Percentiles rank a stretch among this genome's conserved stretches.
These are phyloP conservation scores for Nigrograna mackinnonii DNA, from an alignment of 2,329 filamentous ascomycete species.

Conservation along the genomic window DNA sequence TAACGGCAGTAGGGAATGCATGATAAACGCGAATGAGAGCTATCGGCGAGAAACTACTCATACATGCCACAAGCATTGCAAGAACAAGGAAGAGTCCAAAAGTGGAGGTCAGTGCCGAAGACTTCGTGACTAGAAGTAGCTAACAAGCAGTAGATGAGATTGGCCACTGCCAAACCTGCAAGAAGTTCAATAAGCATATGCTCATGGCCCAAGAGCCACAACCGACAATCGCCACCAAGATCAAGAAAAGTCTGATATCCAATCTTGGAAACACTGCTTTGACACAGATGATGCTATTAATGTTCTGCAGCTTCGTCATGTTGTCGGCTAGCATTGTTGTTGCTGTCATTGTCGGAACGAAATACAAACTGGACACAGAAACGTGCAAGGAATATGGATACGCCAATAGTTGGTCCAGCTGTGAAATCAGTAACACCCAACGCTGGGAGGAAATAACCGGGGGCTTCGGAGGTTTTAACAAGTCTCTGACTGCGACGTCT, in stretches of 20 bases:
- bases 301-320: conserved; percentile 23
- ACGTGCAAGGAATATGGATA: conserved; percentile 8
- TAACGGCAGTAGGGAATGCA: conserved; percentile 21
- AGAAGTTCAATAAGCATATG: conserved; percentile 25
- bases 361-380: conserved; percentile 6
- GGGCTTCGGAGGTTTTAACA: conserved; percentile 29
- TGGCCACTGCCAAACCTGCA: conserved; percentile 36
- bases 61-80: conserved; percentile 36
- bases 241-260: conserved; percentile 31
- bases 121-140: neutral
- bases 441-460: conserved; percentile 18
- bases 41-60: conserved; percentile 24
- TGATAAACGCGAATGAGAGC: conserved; percentile 34
- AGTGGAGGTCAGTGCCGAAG: conserved; percentile 16
- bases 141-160: conserved; percentile 22
- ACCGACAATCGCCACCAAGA: conserved; percentile 32
- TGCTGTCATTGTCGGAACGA: conserved; percentile 13
- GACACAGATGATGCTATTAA: conserved; percentile 30
- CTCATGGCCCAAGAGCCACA: conserved; percentile 23
- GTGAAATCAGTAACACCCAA: conserved; percentile 5
- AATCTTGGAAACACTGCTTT: conserved; percentile 34
- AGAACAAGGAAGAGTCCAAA: conserved; percentile 17
- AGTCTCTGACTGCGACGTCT: conserved; percentile 13
- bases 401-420: conserved; percentile 4
- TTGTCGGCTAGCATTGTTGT: conserved; percentile 19